Evolutionary conservation across 148 eudicot species (phyloP), one percentile per base, ranked within the genome.

Genomic region (Rhododendron henanense): DNA sequence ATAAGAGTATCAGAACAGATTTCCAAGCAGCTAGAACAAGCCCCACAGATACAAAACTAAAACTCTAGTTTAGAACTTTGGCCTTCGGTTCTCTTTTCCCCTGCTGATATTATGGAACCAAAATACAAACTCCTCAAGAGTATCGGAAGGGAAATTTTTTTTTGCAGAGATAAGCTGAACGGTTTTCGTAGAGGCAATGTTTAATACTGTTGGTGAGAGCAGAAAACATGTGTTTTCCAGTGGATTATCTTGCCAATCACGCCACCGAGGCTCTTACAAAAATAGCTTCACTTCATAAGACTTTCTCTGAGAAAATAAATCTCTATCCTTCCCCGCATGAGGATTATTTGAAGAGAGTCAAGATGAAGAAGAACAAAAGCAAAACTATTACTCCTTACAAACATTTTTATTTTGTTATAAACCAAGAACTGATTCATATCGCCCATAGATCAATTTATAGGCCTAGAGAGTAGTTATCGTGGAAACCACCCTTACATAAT

Each of bases 11-110:
- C 61, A 48, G 7, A 84, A 5, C 31, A 47, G 14, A 48, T 47
- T 53, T 67, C 48, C 50, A 83, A 69, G 21, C 67, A 84, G 79
- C 78, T 37, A 84, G 9, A 84, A 47, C 63, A 84, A 25, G 47
- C 63, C 85, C 47, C 35, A 84, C 16, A 53, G 25, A 50, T 31
- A 19, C 50, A 6, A 10, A 39, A 74, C 3, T 4, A 4, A 6
- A 69, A 10, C 8, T 69, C 74, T 1, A 28, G 15, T 69, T 28
- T 69, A 11, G 35, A 25, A 65, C 73, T 67, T 28, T 25, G 74
- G 35, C 74, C 74, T 67, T 25, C 15, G 6, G 37, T 69, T 3
- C 74, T 25, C 35, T 28, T 11, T 69, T 28, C 35, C 11, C 71
- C 74, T 69, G 74, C 74, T 69, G 74, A 69, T 69, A 69, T 74